Percentiles rank a stretch among this genome's conserved stretches.
Evolutionary conservation across 2,329 filamentous ascomycete species (phyloP).

Genomic region (Capronia coronata): DNA sequence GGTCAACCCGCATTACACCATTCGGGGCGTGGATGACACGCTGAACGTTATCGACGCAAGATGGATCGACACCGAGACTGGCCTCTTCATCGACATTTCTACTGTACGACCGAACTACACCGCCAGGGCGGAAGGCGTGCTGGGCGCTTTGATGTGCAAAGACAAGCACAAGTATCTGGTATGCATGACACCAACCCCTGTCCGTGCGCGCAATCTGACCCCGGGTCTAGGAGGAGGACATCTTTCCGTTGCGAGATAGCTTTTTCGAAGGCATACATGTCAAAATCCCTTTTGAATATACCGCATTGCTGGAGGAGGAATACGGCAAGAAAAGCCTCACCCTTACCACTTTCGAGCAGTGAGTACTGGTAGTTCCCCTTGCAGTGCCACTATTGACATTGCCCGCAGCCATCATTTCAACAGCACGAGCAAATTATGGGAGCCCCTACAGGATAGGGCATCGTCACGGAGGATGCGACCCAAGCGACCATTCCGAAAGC

Average conservation of each 20-base stretch:
- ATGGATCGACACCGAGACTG: conserved; percentile 55
- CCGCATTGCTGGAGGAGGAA: conserved; percentile 48
- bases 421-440: conserved; percentile 24
- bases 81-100: conserved; percentile 58
- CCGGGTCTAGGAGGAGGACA: conserved; percentile 39
- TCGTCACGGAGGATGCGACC: not conserved
- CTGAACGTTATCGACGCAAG: conserved; percentile 55
- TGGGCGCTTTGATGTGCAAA: conserved; percentile 49
- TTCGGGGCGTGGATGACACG: conserved; percentile 41
- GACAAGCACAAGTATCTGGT: conserved; percentile 50
- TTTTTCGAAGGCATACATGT: conserved; percentile 49
- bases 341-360: conserved; percentile 41
- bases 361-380: conserved; percentile 14
- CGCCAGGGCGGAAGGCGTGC: conserved; percentile 34
- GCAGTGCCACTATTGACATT: not conserved
- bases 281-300: conserved; percentile 53
- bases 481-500: not conserved
- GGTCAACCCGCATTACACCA: conserved; percentile 51
- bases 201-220: conserved; percentile 4
- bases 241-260: conserved; percentile 52
- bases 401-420: conserved; percentile 22
- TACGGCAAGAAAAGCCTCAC: conserved; percentile 48
- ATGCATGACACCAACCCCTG: not conserved
- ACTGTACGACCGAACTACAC: conserved; percentile 46
- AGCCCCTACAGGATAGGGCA: conserved; percentile 8